Evolutionary conservation across 2,329 filamentous ascomycete genomes (phyloP), one percentile per base, ranked within the genome.

Genomic region (Cytospora schulzeri): DNA sequence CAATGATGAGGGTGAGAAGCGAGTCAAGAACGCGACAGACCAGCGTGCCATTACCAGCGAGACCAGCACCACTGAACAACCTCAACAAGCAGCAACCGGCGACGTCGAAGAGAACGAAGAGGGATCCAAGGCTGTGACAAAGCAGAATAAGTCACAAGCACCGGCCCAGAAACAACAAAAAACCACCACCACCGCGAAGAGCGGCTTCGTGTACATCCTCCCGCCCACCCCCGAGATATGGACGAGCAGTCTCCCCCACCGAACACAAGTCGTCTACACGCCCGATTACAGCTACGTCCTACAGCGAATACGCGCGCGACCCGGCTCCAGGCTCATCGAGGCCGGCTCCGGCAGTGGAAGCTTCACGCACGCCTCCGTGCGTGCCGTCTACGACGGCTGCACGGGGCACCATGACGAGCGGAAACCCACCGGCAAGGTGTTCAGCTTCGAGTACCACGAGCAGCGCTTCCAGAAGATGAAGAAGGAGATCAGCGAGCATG

Each of bases 231-330:
- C 91, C 5, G 91, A 95, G 75, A 82, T 91, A 26, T 95, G 91
- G 91, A 95, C 91, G 0, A 85, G 85, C 62, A 91, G 89, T 64
- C 77, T 95, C 56, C 91, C 91, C 1, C 91, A 95, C 74, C 83
- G 91, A 66, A 95, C 91, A 0, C 91, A 95, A 73, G 91, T 95
- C 45, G 91, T 95, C 60, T 95, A 95, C 74, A 93, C 90, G 0
- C 91, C 91, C 19, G 91, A 95, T 74, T 93, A 93, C 77, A 93
- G 91, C 78, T 95, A 93, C 73, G 87, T 95, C 57, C 80, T 95
- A 14, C 90, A 93, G 71, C 83, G 91, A 38, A 84, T 95, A 71
- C 85, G 90, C 35, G 91, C 89, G 6, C 80, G 90, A 24, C 91
- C 91, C 0, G 91, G 92, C 6, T 84, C 86, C 54, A 84, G 83